Evolutionary conservation across 441 rosid genomes (phyloP), one percentile per base, ranked within the genome.

Genomic region (Gossypium davidsonii): DNA sequence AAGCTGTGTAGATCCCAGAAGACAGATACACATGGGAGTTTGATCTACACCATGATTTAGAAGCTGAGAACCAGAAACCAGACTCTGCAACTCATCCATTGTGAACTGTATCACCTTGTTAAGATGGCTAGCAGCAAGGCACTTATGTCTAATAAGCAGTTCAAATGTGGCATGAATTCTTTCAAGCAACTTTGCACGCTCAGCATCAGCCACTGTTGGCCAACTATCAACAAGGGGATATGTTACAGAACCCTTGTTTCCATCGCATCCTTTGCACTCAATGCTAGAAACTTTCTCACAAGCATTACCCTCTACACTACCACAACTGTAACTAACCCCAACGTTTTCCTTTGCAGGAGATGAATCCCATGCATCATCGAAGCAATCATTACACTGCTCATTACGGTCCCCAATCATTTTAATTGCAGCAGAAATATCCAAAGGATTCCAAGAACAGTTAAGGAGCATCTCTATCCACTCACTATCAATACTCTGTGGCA

Each of bases 311-410:
- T 74, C 85, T 48, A 61, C 65, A 56, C 75, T 71, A 65, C 70
- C 68, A 70, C 81, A 79, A 66, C 70, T 83, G 78, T 72, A 84
- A 68, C 71, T 49, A 69, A 85, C 89, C 72, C 73, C 83, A 62
- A 72, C 25, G 46, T 73, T 84, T 70, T 82, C 91, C 81, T 89
- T 91, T 71, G 85, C 88, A 0, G 85, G 87, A 65, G 93, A 84
- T 77, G 90, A 85, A 85, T 87, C 93, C 87, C 96, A 85, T 46
- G 96, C 97, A 87, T 90, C 97, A 79, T 83, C 83, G 76, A 92
- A 90, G 81, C 84, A 86, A 71, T 89, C 91, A 58, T 86, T 87
- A 78, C 80, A 81, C 65, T 85, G 92, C 49, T 88, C 93, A 55
- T 73, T 68, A 63, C 67, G 79, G 74, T 73, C 79, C 67, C 77